Conservation (phyloP, 2,329 filamentous ascomycete species). For the Fusarium anthophilum region DNA sequence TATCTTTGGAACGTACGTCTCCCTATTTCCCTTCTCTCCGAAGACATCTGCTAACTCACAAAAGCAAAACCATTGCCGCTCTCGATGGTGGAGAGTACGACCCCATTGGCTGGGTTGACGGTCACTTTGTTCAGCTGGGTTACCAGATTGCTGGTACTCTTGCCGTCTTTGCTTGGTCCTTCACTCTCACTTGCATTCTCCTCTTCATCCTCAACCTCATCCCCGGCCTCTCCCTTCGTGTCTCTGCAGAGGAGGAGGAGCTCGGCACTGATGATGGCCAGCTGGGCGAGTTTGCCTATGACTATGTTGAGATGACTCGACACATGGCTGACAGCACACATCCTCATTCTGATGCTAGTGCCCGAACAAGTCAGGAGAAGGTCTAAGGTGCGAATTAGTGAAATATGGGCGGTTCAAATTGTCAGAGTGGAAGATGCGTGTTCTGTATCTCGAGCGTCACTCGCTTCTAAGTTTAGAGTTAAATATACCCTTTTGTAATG, state of each 20-base stretch:
- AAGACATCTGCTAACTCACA: conserved; percentile 27
- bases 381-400: background rate
- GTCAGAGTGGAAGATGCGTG: background rate
- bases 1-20: conserved; percentile 74
- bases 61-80: conserved; percentile 73
- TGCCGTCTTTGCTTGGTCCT: conserved; percentile 72
- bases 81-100: conserved; percentile 73
- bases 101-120: conserved; percentile 75
- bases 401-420: background rate
- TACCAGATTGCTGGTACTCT: conserved; percentile 76
- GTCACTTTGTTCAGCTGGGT: conserved; percentile 75
- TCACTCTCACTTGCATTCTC: conserved; percentile 73
- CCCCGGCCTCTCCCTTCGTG: conserved; percentile 75
- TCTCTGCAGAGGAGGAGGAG: conserved; percentile 73
- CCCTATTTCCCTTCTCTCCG: too few species aligned
- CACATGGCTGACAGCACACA: conserved; percentile 63
- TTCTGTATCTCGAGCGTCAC: background rate
- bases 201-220: conserved; percentile 76
- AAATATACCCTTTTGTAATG: conserved; percentile 21
- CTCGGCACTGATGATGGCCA: conserved; percentile 77
- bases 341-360: conserved; percentile 33
- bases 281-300: conserved; percentile 85
- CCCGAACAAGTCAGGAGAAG: conserved; percentile 47
- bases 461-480: background rate
- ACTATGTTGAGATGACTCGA: conserved; percentile 77